Conservation (phyloP, 805 yeast genomes). For the Groenewaldozyma salmanticensis region DNA sequence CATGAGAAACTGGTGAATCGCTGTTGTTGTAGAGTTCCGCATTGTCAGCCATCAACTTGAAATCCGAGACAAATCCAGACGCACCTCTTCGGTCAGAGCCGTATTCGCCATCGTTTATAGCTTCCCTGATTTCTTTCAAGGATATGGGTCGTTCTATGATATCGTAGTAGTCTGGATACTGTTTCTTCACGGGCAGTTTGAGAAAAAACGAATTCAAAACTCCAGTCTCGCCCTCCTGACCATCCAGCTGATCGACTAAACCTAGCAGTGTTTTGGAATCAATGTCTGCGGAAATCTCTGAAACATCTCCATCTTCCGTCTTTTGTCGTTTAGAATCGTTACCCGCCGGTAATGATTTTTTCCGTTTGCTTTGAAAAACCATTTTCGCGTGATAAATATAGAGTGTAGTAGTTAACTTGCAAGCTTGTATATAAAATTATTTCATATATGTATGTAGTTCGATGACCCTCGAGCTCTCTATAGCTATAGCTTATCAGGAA, state of each 20-base stretch:
- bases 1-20: slow-evolving; percentile 53
- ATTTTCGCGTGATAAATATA: too few species aligned
- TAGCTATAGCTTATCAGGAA: too few species aligned
- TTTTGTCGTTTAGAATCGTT: background rate
- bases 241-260: background rate
- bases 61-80: slow-evolving; percentile 45
- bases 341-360: background rate
- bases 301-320: background rate
- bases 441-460: too few species aligned
- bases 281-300: too few species aligned
- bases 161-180: slow-evolving; percentile 73
- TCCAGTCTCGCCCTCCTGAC: background rate
- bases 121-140: slow-evolving; percentile 50
- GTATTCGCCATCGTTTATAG: slow-evolving; percentile 30
- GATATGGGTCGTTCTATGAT: slow-evolving; percentile 59
- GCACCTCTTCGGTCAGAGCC: slow-evolving; percentile 17
- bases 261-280: background rate
- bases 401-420: too few species aligned
- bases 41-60: slow-evolving; percentile 57
- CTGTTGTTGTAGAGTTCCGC: slow-evolving; percentile 67
- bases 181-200: slow-evolving; percentile 61
- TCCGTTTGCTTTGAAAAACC: background rate
- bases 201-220: slow-evolving; percentile 32
- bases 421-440: too few species aligned
- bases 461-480: too few species aligned